A percentile compares a stretch with the other conserved stretches of the same genome.
Evolutionary conservation across 352 stramenopile genomes (phyloP).

Genomic region (Thalassiosira livingstoniorum): DNA sequence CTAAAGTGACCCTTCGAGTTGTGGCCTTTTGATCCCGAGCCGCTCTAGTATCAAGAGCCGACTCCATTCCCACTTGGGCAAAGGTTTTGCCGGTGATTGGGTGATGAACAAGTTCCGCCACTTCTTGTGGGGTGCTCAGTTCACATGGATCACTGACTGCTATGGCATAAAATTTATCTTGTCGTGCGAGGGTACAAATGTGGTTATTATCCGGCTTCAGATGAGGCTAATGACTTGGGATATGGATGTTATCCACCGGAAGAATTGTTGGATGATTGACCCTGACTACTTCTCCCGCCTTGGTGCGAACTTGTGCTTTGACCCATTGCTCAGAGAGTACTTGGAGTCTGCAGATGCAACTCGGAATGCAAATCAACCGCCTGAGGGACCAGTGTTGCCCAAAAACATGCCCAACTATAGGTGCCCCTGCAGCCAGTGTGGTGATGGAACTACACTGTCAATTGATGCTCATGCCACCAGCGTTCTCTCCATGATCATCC

Average conservation of each 20-base stretch:
- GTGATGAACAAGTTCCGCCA: slow-evolving; percentile 10
- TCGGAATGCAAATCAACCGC: background rate
- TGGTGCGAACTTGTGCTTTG: background rate
- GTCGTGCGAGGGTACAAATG: slow-evolving; percentile 8
- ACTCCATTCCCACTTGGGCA: slow-evolving; percentile 46
- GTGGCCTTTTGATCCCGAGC: slow-evolving; percentile 20
- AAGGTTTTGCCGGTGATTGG: slow-evolving; percentile 33
- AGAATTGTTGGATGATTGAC: background rate
- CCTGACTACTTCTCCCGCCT: slow-evolving; percentile 7
- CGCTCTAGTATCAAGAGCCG: slow-evolving; percentile 3
- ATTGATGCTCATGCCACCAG: background rate
- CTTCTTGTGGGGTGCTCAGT: background rate
- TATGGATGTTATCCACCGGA: slow-evolving; percentile 2
- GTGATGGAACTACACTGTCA: no score
- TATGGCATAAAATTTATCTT: slow-evolving; percentile 17
- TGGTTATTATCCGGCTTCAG: slow-evolving; percentile 1
- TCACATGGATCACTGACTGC: slow-evolving; percentile 6
- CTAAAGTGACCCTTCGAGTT: background rate
- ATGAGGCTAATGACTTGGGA: slow-evolving; percentile 20
- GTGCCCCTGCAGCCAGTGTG: no score
- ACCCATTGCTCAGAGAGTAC: background rate
- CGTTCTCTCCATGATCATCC: background rate
- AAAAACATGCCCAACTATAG: background rate
- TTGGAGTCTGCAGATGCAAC: background rate
- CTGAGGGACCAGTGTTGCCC: background rate